phyloP scores from a whole-genome alignment of 2,329 filamentous ascomycete genomes.

The Trichoderma cornu-damae region DNA sequence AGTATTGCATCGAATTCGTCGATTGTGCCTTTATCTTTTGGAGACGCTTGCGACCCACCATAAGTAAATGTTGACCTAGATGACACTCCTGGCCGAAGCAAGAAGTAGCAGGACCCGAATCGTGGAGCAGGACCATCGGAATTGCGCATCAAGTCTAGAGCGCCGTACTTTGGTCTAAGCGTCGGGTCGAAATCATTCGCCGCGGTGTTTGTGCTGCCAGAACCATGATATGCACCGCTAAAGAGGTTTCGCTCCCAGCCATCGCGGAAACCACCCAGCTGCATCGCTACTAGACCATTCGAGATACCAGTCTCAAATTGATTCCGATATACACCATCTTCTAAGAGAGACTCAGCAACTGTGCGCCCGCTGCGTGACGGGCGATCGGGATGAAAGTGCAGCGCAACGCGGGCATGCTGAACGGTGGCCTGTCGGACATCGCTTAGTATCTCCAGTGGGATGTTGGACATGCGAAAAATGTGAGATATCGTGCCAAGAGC shows the following conservation, averaged over 20 bases:
- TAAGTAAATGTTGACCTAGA: slow-evolving; percentile 21
- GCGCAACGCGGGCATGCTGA: slow-evolving; percentile 18
- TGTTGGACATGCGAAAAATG: slow-evolving; percentile 14
- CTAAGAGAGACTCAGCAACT: slow-evolving; percentile 18
- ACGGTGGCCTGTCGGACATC: neutral
- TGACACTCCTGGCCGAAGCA: slow-evolving; percentile 19
- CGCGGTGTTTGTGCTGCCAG: neutral
- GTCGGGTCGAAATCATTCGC: neutral
- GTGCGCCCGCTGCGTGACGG: slow-evolving; percentile 14
- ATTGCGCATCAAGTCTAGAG: slow-evolving; percentile 21
- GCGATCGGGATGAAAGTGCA: slow-evolving; percentile 25
- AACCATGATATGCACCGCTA: slow-evolving; percentile 14
- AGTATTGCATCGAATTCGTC: slow-evolving; percentile 22
- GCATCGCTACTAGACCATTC: slow-evolving; percentile 21
- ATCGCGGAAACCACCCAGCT: slow-evolving; percentile 19
- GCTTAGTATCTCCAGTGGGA: neutral
- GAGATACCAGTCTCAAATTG: slow-evolving; percentile 24
- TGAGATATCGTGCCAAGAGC: neutral
- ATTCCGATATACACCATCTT: slow-evolving; percentile 20
- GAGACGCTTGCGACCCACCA: slow-evolving; percentile 20
- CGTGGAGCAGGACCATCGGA: slow-evolving; percentile 22
- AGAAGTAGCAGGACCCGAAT: slow-evolving; percentile 23
- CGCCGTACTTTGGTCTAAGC: slow-evolving; percentile 23
- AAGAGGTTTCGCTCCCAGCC: slow-evolving; percentile 17
- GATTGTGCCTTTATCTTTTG: slow-evolving; percentile 20